Conservation (phyloP, 805 yeast genomes). For the Kregervanrija pseudodelftensis region DNA sequence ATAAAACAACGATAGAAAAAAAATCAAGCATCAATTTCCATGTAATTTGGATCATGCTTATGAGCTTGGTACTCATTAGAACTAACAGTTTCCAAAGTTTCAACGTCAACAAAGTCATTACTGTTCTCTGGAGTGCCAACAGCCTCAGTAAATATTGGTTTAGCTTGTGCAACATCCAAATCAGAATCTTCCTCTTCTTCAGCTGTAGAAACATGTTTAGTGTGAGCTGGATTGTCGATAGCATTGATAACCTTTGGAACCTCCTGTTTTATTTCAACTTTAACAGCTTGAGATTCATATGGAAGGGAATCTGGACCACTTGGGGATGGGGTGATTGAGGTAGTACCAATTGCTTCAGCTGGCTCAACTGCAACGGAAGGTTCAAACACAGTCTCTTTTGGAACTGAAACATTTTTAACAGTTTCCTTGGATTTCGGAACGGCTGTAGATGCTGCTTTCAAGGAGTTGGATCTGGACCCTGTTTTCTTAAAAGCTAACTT, state of each 20-base stretch:
- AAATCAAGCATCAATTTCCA: slow-evolving; percentile 23
- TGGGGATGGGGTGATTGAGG: not conserved
- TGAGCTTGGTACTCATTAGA: slow-evolving; percentile 39
- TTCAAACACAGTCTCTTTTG: not conserved
- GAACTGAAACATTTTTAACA: slow-evolving; percentile 15
- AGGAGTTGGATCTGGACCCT: slow-evolving; percentile 20
- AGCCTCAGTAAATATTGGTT: slow-evolving; percentile 27
- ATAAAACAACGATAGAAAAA: not conserved
- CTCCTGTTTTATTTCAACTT: slow-evolving; percentile 1
- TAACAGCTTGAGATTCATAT: slow-evolving; percentile 5
- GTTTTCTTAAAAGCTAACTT: slow-evolving; percentile 3
- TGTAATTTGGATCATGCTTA: slow-evolving; percentile 42
- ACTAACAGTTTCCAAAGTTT: slow-evolving; percentile 41
- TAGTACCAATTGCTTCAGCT: slow-evolving; percentile 1
- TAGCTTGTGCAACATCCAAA: slow-evolving; percentile 13
- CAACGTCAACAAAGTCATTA: slow-evolving; percentile 27
- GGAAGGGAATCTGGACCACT: not conserved
- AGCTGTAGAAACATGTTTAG: slow-evolving; percentile 4
- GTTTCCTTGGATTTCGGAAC: slow-evolving; percentile 11
- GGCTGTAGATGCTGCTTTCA: slow-evolving; percentile 17
- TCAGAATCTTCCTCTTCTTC: slow-evolving; percentile 16
- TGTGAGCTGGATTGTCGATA: not conserved
- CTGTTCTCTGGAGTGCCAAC: slow-evolving; percentile 10
- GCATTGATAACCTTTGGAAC: slow-evolving; percentile 3
- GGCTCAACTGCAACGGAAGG: slow-evolving; percentile 8